Conservation (phyloP, 352 stramenopile species). For the Phytophthora vignae region DNA sequence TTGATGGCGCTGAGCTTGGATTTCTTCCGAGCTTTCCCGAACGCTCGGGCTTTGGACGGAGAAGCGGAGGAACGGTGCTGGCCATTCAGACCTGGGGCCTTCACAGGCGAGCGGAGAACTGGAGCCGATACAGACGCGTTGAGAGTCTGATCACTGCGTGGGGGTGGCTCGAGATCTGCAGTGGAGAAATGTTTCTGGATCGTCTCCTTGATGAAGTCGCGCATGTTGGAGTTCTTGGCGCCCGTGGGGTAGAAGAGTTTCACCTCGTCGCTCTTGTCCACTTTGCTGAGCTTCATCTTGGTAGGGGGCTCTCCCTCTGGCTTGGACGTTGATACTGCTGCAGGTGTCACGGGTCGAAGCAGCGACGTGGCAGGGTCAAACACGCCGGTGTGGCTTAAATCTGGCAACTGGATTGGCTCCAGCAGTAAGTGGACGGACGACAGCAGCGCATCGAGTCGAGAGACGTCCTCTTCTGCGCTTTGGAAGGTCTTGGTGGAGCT, state of each 20-base stretch:
- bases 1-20: constrained; percentile 28
- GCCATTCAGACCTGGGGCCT: neutral
- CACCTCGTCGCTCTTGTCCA: constrained; percentile 46
- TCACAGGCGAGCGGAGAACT: constrained; percentile 15
- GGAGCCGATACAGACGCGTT: constrained; percentile 31
- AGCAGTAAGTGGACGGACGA: constrained; percentile 58
- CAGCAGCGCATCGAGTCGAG: constrained; percentile 47
- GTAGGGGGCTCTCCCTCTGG: neutral
- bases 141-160: constrained; percentile 8
- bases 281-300: constrained; percentile 40
- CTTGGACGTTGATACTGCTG: constrained; percentile 5
- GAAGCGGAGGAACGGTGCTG: constrained; percentile 9
- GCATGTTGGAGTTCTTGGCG: constrained; percentile 77
- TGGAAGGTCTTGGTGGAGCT: neutral
- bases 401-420: constrained; percentile 67
- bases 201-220: constrained; percentile 73
- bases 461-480: constrained; percentile 13
- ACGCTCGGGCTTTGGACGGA: constrained; percentile 14
- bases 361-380: constrained; percentile 24
- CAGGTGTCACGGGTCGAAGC: constrained; percentile 29
- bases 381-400: constrained; percentile 67
- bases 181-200: constrained; percentile 51
- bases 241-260: constrained; percentile 79
- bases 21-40: constrained; percentile 28
- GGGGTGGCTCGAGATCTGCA: neutral